Conservation (phyloP, 495 filamentous ascomycete species). For the Astrothelium subdiscretum region DNA sequence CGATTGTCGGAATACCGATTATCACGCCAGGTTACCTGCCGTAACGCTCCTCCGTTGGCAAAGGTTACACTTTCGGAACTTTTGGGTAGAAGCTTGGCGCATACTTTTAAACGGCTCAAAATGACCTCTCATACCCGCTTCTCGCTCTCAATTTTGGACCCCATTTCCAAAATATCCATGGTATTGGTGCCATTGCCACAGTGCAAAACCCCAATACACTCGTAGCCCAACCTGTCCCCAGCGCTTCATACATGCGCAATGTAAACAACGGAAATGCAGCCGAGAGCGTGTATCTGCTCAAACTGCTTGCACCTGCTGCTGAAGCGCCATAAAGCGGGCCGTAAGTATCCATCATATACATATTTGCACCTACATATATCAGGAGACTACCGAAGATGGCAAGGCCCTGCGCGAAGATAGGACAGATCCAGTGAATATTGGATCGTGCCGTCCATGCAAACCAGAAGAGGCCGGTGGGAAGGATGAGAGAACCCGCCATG, state of each 20-base stretch:
- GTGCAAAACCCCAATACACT: conserved; percentile 34
- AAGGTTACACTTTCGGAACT: no score
- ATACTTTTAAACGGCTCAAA: no score
- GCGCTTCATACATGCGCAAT: conserved; percentile 29
- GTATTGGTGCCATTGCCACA: conserved; percentile 32
- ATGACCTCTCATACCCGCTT: conserved; percentile 22
- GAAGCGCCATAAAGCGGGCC: conserved; percentile 45
- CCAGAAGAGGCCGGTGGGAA: conserved; percentile 27
- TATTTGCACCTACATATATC: conserved; percentile 12
- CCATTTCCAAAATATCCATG: conserved; percentile 31
- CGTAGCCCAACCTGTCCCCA: conserved; percentile 32
- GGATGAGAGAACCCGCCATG: conserved; percentile 15
- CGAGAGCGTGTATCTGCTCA: conserved; percentile 51
- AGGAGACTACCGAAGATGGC: conserved; percentile 5
- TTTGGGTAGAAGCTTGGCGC: no score
- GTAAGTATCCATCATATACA: conserved; percentile 51
- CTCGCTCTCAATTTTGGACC: conserved; percentile 20
- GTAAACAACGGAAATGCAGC: conserved; percentile 53
- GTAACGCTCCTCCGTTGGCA: no score
- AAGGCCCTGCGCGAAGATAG: conserved; percentile 39
- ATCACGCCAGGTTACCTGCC: no score
- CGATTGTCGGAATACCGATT: no score
- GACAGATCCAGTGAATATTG: conserved; percentile 39
- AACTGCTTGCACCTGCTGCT: conserved; percentile 50
- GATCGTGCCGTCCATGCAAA: conserved; percentile 37